phyloP scores from a whole-genome alignment of 2,329 filamentous ascomycete species.

The Colletotrichum godetiae region DNA sequence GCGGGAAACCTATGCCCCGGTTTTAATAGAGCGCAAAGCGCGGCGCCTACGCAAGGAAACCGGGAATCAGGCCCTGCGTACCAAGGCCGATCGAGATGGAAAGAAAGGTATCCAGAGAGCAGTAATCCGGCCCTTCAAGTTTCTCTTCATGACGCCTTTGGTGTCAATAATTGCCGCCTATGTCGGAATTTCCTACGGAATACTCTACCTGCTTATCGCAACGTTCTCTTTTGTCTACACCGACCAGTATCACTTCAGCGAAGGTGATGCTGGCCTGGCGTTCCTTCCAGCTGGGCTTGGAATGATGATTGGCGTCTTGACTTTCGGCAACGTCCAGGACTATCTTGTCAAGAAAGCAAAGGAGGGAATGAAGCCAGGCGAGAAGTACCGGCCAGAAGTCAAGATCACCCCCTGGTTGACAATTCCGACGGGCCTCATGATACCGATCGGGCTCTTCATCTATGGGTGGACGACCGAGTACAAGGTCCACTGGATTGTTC shows the following conservation, averaged over 20 bases:
- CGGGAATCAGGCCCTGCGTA: slow-evolving; percentile 63
- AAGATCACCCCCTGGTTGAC: neutral
- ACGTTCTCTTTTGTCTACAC: slow-evolving; percentile 63
- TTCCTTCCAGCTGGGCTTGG: neutral
- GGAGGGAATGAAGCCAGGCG: neutral
- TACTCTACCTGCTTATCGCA: slow-evolving; percentile 63
- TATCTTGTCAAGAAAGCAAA: slow-evolving; percentile 43
- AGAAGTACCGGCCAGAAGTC: neutral
- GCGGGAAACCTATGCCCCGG: too few relatives aligned
- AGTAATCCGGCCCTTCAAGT: slow-evolving; percentile 59
- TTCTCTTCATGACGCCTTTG: slow-evolving; percentile 53
- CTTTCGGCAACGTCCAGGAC: slow-evolving; percentile 47
- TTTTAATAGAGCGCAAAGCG: too few relatives aligned
- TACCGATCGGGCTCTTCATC: slow-evolving; percentile 39
- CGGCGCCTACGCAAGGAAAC: slow-evolving; percentile 58
- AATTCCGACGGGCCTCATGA: slow-evolving; percentile 55
- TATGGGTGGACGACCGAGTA: slow-evolving; percentile 54
- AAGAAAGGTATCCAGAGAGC: slow-evolving; percentile 54
- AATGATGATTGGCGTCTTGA: neutral
- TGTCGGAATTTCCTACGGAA: slow-evolving; percentile 60
- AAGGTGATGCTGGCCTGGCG: slow-evolving; percentile 35
- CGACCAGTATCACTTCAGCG: slow-evolving; percentile 56
- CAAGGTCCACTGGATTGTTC: slow-evolving; percentile 67
- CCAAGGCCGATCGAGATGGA: slow-evolving; percentile 59
- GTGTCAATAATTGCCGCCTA: slow-evolving; percentile 56